Evolutionary conservation across 805 yeast genomes (phyloP), one percentile per base, ranked within the genome.

Genomic region (Pichia paraexigua): DNA sequence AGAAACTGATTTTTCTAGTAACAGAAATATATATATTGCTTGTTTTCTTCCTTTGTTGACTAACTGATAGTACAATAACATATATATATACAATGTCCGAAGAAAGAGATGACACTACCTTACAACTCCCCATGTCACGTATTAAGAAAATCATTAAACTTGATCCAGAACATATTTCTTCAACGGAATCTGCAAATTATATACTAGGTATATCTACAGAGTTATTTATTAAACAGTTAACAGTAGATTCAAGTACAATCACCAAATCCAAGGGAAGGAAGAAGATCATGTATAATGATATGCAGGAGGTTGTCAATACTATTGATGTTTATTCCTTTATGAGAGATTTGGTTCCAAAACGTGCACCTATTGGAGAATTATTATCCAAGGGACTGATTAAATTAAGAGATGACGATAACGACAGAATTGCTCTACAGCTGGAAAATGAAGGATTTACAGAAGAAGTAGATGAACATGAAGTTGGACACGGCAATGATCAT

Each of bases 181-280:
- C 87, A 2, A 79, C 89, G 2, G 83, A 79, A 51, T 72, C 82
- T 28, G 88, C 92, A 0, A 87, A 83, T n/a, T 83, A 79, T 62
- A 77, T 88, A 17, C 72, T 87, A 8, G 88, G 87, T 2, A 74
- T 84, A n/a, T 90, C 94, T 10, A 80, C 92, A 0, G 94, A 87
- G 60, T 67, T 85, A 22, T 87, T 87, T 61, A 74, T 86, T 22
- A 83, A 82, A 64, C 78, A 80, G 60, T 73, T 86, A 54, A 76
- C 87, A 1, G 88, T 83, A 61, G 87, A 84, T 61, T 90, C 94
- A 0, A 71, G 80, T 7, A 66, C 82, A 51, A 71, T 74, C 22
- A 86, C 95, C 32, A 78, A 80, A 58, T 70, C 80, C 39, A 85
- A 80, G 28, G 80, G 80, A 55, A 70, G 92, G 45, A 83, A 84